These are phyloP conservation scores for Fusarium concolor DNA, from an alignment of 2,329 filamentous ascomycete genomes.

Conservation along the genomic window DNA sequence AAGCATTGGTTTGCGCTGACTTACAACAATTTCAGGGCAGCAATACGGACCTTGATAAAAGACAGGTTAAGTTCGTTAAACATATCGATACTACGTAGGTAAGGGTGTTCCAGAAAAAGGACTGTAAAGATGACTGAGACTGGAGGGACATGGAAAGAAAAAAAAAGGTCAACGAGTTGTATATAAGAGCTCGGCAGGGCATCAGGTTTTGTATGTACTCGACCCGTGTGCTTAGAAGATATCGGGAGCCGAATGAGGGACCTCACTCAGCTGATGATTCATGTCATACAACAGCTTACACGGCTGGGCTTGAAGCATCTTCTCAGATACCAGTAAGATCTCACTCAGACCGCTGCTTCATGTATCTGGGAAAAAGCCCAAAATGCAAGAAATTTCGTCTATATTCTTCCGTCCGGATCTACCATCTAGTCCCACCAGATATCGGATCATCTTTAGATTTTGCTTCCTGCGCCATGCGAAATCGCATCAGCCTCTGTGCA, in stretches of 20 bases:
- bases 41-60: slow-evolving; percentile 61
- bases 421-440: slow-evolving; percentile 34
- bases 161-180: background rate
- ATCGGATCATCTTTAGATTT: slow-evolving; percentile 42
- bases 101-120: background rate
- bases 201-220: background rate
- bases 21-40: slow-evolving; percentile 60
- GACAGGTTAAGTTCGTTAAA: slow-evolving; percentile 57
- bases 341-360: background rate
- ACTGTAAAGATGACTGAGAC: background rate
- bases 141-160: background rate
- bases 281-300: slow-evolving; percentile 21
- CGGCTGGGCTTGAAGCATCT: background rate
- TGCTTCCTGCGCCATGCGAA: slow-evolving; percentile 47
- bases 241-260: slow-evolving; percentile 26
- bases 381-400: slow-evolving; percentile 17
- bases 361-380: too few relatives aligned
- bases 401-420: slow-evolving; percentile 33
- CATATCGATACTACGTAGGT: slow-evolving; percentile 41
- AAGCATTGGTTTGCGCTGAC: slow-evolving; percentile 39
- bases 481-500: slow-evolving; percentile 42
- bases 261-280: slow-evolving; percentile 23
- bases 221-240: background rate
- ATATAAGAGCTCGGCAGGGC: too few relatives aligned
- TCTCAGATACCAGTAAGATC: background rate